phyloP scores from a whole-genome alignment of 129 eudicot genomes.

The Artemisia argyi region DNA sequence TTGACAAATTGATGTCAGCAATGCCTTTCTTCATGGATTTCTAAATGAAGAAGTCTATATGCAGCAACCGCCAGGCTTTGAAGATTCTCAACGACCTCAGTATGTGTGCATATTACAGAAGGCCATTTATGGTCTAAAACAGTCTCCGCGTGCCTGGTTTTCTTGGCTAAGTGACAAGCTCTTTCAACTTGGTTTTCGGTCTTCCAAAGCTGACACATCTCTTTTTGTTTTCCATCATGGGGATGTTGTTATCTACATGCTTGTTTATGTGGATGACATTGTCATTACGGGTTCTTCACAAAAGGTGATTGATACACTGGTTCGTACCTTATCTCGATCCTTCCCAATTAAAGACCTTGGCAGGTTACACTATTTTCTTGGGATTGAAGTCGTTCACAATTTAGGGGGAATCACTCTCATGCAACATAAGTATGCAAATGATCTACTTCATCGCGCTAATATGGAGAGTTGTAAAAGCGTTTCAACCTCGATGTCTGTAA shows the following conservation, averaged over 20 bases:
- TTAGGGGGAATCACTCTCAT: neutral
- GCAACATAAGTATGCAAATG: neutral
- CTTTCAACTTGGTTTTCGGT: slow-evolving; percentile 3
- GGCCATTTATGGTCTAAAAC: slow-evolving; percentile 1
- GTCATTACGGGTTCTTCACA: neutral
- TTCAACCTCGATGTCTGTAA: neutral
- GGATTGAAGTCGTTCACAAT: neutral
- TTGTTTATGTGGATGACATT: slow-evolving; percentile 5
- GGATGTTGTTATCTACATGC: neutral
- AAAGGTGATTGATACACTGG: neutral
- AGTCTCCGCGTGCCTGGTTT: slow-evolving; percentile 4
- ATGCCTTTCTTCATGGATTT: too few species aligned
- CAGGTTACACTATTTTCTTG: neutral
- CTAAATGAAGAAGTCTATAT: slow-evolving; percentile 1
- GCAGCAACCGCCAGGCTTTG: slow-evolving; percentile 8
- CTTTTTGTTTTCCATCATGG: neutral
- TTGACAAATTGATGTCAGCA: too few species aligned
- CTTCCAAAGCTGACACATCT: slow-evolving; percentile 6
- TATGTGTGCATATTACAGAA: neutral
- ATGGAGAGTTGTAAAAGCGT: slow-evolving; percentile 4
- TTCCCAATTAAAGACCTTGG: slow-evolving; percentile 5
- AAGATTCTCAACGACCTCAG: neutral
- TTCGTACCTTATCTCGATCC: neutral
- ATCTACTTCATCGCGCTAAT: neutral
- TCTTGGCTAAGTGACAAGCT: slow-evolving; percentile 3